Evolutionary conservation across 495 filamentous ascomycete genomes (phyloP), one percentile per base, ranked within the genome.

Genomic region (Talaromyces stipitatus): DNA sequence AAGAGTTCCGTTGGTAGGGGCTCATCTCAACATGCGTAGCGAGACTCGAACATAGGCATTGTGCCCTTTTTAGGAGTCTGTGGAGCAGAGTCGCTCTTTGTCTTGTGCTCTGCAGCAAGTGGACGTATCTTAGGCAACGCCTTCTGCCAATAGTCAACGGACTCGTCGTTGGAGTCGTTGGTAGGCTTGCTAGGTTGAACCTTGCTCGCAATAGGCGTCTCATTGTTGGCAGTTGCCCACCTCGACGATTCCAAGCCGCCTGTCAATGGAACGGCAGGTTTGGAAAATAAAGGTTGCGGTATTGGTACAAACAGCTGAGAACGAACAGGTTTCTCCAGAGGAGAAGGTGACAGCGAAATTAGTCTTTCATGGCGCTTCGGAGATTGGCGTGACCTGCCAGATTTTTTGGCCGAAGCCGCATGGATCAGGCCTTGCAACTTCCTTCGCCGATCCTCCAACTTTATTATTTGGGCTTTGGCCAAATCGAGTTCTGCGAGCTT

Each of bases 61-160:
- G 48, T 26, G 2, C 12, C 0, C 27, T 51, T 51, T 51, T 2
- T 5, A 1, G 20, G 10, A 5, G 47, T n/a, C 14, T 18, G 14
- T 16, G 2, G 26, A 28, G 11, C 14, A 4, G 36, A 29, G 3
- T 7, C n/a, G 9, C 1, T 18, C 36, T 12, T 28, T 26, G 9
- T 18, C 22, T 47, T 5, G 26, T 18, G n/a, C 12, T 51, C 48
- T 18, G 14, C 10, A 26, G 45, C 18, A 12, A 48, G 24, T 16
- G 45, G 45, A 26, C 1, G 45, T 18, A 28, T 16, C 16, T 51
- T 51, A 16, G 48, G 48, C 16, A 51, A 51, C 12, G 27, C 20
- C 27, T 51, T 51, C 48, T 51, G 48, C 48, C 48, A 51, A 30
- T 51, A 51, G 26, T 30, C 48, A 3, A 16, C 26, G 30, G 38